Evolutionary conservation across 768 basidiomycete genomes (phyloP).

Genomic region (Serendipita sp.): DNA sequence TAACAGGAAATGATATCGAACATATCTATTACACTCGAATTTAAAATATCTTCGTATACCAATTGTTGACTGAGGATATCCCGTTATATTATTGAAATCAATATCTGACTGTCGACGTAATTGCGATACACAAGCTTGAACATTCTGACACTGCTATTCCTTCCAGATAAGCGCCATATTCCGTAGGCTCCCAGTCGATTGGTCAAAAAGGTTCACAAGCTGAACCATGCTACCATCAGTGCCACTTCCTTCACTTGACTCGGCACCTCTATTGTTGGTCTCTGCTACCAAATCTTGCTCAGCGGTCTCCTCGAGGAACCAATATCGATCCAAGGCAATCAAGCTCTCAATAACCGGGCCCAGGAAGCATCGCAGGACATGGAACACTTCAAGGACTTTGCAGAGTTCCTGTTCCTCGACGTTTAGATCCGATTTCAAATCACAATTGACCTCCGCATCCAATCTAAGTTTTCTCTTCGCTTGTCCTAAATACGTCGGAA

Average conservation of each 20-base stretch:
- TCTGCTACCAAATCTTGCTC: slow-evolving; percentile 11
- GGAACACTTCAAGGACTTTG: slow-evolving; percentile 37
- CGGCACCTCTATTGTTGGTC: slow-evolving; percentile 14
- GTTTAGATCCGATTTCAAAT: slow-evolving; percentile 12
- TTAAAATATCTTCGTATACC: too few species aligned
- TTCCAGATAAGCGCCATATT: slow-evolving; percentile 42
- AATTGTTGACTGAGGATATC: too few species aligned
- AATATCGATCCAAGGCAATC: slow-evolving; percentile 43
- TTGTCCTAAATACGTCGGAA: not conserved
- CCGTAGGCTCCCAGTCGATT: slow-evolving; percentile 51
- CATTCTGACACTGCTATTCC: not conserved
- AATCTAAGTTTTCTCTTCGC: not conserved
- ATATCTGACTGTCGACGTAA: too few species aligned
- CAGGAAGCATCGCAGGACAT: slow-evolving; percentile 48
- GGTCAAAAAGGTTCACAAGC: slow-evolving; percentile 55
- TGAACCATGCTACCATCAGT: slow-evolving; percentile 18
- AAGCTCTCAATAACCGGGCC: slow-evolving; percentile 53
- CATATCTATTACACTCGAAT: too few species aligned
- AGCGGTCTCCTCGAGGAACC: slow-evolving; percentile 35
- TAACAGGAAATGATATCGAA: too few species aligned
- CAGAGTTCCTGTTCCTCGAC: slow-evolving; percentile 19
- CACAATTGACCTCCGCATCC: not conserved
- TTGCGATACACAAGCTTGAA: too few species aligned
- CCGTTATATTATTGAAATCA: too few species aligned
- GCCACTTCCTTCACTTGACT: not conserved